phyloP scores from a whole-genome alignment of 371 early-diverging fungal species.

The Saksenaea vasiformis region DNA sequence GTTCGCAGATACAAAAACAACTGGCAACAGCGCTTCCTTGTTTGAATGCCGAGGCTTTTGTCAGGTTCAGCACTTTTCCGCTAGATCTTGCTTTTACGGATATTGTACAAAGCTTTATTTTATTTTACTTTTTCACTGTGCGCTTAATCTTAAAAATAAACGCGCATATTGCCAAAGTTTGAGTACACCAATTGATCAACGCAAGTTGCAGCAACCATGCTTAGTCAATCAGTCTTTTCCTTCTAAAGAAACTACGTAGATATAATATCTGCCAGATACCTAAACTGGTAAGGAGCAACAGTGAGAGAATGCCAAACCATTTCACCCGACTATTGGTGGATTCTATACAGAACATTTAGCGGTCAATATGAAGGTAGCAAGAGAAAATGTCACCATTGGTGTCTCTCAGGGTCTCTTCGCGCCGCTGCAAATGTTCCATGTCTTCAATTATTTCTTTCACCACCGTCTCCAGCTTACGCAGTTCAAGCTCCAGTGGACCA shows the following conservation, averaged over 20 bases:
- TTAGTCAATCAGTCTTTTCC: conserved; percentile 78
- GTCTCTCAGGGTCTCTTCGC: conserved; percentile 83
- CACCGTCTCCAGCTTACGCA: conserved; percentile 76
- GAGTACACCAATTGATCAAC: no score
- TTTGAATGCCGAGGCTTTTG: no score
- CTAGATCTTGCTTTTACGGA: no score
- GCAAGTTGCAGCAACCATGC: no score
- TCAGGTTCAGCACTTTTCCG: no score
- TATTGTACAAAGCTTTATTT: no score
- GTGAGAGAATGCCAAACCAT: conserved; percentile 70
- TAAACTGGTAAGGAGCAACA: conserved; percentile 61
- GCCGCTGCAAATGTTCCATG: conserved; percentile 76
- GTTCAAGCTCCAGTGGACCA: conserved; percentile 86
- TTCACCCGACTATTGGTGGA: conserved; percentile 80
- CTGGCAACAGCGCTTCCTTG: no score
- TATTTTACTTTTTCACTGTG: no score
- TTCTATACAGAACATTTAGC: conserved; percentile 50
- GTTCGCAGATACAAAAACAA: no score
- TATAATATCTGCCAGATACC: conserved; percentile 83
- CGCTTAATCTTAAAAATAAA: no score
- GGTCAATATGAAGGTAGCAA: background rate
- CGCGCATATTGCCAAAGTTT: no score
- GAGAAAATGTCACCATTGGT: conserved; percentile 73
- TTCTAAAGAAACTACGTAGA: conserved; percentile 76
- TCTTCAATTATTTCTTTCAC: conserved; percentile 77